phyloP scores from a whole-genome alignment of 148 eudicot genomes.

The Agrostemma githago region DNA sequence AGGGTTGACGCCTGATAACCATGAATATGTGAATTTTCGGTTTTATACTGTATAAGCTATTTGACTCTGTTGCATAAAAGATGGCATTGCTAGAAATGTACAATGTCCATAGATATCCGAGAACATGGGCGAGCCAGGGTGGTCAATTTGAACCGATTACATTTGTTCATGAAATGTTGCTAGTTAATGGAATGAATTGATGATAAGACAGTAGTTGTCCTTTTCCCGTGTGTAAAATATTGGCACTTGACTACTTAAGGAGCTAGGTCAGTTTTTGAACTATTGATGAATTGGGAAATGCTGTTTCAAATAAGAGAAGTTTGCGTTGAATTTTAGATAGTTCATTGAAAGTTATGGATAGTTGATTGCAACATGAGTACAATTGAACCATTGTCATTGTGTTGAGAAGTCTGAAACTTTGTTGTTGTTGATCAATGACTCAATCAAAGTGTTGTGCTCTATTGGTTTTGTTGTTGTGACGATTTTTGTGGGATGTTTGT shows the following conservation, averaged over 20 bases:
- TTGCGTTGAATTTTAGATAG: no score
- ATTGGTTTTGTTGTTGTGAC: slow-evolving; percentile 5
- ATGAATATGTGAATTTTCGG: neutral
- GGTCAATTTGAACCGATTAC: neutral
- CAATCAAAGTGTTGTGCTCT: neutral
- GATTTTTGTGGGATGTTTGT: slow-evolving; percentile 17
- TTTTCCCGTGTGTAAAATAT: neutral
- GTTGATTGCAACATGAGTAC: no score
- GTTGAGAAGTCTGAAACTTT: no score
- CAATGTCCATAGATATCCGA: neutral
- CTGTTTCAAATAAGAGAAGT: no score
- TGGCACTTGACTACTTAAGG: no score
- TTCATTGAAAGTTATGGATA: no score
- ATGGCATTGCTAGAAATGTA: neutral
- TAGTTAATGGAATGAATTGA: neutral
- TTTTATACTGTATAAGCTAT: neutral
- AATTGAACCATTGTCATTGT: no score
- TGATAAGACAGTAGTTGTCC: neutral
- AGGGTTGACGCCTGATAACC: neutral
- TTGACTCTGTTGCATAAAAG: neutral
- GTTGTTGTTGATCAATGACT: neutral
- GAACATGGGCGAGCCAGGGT: neutral
- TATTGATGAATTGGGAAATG: no score
- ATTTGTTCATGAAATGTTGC: neutral
- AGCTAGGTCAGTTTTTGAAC: no score